Base-by-base conservation (phyloP, 2,329 filamentous ascomycete species). In the Mycosphaerella arachidis region DNA sequence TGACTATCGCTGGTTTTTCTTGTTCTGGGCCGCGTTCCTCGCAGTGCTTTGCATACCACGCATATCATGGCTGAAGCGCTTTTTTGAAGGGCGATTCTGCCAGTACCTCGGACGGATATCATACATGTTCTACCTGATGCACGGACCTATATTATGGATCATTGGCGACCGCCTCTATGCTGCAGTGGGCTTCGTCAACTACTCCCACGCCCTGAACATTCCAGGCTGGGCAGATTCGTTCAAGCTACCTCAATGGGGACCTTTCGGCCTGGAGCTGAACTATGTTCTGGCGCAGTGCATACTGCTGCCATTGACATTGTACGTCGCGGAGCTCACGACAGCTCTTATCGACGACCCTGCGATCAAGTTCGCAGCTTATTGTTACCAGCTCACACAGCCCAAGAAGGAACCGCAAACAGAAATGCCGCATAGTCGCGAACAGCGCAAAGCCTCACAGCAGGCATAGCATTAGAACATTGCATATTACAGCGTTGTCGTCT, bases 161-260 rank as follows among this genome's bases (percentile, higher is more conserved):
- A 55, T 88, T 1, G 86, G 85, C 3, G 85, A 90, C 68, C 77
- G 86, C 43, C 27, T 90, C 1, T 89, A 89, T 71, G 78, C 82
- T 5, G 83, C 84, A 7, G 78, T 79, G 0, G 87, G 87, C 9
- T 86, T 82, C 76, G 68, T 73, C 3, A 79, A 80, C 50, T 73
- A 78, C 1, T 73, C 76, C 13, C 80, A 86, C 62, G 69, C 77
- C 30, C 68, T 79, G n/a, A 74, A 79, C 37, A 79, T 87, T 31
- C 78, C 81, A 0, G 71, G 76, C 4, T 88, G 86, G 84, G 76
- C 82, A 24, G 78, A 86, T 68, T 75, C 75, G 27, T 76, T 88
- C 29, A 79, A 81, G 2, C 88, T 53, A 78, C 85, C 31, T 10
- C 81, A 74, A 60, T 70, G 68, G 16, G 86, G 86, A 0, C 84